phyloP scores from a whole-genome alignment of 331 rosid species.

The Saraca asoca region DNA sequence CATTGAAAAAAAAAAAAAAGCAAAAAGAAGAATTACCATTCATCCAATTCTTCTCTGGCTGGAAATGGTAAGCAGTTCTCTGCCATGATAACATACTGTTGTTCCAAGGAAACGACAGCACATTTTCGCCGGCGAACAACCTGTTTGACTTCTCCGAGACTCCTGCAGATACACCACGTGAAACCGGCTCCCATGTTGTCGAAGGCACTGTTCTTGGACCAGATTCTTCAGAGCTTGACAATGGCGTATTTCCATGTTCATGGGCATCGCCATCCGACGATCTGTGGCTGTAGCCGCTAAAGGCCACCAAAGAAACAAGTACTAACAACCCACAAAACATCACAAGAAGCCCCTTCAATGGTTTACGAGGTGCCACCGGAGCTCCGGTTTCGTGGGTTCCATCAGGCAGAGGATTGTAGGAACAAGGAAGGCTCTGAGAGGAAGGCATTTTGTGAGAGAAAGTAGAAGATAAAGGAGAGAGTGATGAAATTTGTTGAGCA shows the following conservation, averaged over 20 bases:
- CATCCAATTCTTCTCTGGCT: slow-evolving; percentile 92
- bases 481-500: no score
- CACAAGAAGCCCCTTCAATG: slow-evolving; percentile 31
- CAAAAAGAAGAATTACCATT: slow-evolving; percentile 52
- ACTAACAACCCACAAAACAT: slow-evolving; percentile 45
- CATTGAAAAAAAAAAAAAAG: no score
- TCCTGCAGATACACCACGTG: slow-evolving; percentile 65
- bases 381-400: slow-evolving; percentile 24
- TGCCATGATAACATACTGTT: slow-evolving; percentile 83
- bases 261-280: background rate
- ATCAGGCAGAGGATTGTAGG: slow-evolving; percentile 44
- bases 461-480: slow-evolving; percentile 27
- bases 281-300: slow-evolving; percentile 20
- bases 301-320: slow-evolving; percentile 44
- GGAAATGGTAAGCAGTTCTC: slow-evolving; percentile 85
- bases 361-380: slow-evolving; percentile 21
- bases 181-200: slow-evolving; percentile 24
- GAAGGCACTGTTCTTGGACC: slow-evolving; percentile 14
- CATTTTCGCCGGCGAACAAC: background rate
- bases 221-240: background rate
- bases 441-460: no score
- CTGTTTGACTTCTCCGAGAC: slow-evolving; percentile 68
- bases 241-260: slow-evolving; percentile 3
- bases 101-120: slow-evolving; percentile 62
- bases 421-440: slow-evolving; percentile 33